Conservation (phyloP, 768 basidiomycete genomes). For the Tricholoma hemisulphureum region DNA sequence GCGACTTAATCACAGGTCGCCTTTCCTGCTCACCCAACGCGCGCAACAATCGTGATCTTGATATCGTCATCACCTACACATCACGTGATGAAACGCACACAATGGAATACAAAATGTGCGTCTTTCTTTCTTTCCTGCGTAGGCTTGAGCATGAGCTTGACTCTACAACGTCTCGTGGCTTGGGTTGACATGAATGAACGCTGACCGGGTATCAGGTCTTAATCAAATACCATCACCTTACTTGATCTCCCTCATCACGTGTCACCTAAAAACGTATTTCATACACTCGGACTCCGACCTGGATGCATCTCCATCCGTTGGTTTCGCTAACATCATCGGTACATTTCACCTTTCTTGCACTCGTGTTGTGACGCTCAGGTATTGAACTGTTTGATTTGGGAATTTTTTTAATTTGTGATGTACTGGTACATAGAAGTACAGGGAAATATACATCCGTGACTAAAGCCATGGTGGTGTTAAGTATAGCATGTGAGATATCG, state of each 20-base stretch:
- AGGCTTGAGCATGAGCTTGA: too few relatives aligned
- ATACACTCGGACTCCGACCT: background rate
- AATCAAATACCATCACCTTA: conserved; percentile 34
- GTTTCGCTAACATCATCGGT: background rate
- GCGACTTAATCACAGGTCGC: conserved; percentile 69
- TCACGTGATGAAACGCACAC: conserved; percentile 34
- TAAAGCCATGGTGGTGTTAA: background rate
- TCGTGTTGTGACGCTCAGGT: background rate
- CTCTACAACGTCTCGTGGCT: conserved; percentile 13
- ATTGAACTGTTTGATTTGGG: background rate
- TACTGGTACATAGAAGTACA: background rate
- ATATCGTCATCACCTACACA: conserved; percentile 80
- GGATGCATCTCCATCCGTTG: background rate
- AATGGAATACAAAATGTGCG: conserved; percentile 87
- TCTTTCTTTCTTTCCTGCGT: conserved; percentile 33
- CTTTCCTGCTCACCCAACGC: conserved; percentile 85
- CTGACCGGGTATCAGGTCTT: conserved; percentile 79
- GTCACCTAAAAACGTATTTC: background rate
- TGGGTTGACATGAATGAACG: conserved; percentile 34
- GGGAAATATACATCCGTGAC: background rate
- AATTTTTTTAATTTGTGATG: background rate
- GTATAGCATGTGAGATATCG: background rate
- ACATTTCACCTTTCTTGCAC: background rate
- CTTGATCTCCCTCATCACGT: background rate
- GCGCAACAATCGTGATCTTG: conserved; percentile 92